Conservation (phyloP, 805 yeast species). For the Starmerella tilneyi region DNA sequence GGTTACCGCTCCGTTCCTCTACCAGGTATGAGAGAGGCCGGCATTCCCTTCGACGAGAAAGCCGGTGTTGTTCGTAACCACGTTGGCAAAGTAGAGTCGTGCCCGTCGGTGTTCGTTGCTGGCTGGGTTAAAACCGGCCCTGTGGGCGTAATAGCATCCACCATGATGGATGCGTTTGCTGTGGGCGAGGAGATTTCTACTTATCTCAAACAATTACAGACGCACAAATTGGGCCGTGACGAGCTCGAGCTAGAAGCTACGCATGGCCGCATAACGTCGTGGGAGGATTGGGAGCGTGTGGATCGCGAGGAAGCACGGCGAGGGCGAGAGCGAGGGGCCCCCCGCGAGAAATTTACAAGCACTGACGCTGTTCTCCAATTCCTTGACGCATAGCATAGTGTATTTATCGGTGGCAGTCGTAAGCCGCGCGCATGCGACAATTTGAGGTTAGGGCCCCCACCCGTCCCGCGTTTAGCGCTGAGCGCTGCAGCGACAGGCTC, state of each 20-base stretch:
- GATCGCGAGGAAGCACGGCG: conserved; percentile 42
- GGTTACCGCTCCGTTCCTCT: conserved; percentile 71
- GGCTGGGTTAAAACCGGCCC: conserved; percentile 92
- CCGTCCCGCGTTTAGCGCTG: too few relatives aligned
- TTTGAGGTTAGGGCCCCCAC: too few relatives aligned
- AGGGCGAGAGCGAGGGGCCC: conserved; percentile 44
- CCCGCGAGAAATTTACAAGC: conserved; percentile 47
- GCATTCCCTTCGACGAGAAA: conserved; percentile 39
- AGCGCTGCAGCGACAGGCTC: too few relatives aligned
- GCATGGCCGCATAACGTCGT: conserved; percentile 34
- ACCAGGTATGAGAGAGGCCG: conserved; percentile 44
- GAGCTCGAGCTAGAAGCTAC: background rate
- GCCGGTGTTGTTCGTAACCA: conserved; percentile 30
- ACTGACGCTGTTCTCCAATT: conserved; percentile 40
- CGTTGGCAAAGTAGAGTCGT: conserved; percentile 17
- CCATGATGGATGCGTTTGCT: conserved; percentile 73
- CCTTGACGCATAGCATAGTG: background rate
- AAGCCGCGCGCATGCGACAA: too few relatives aligned
- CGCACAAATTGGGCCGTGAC: conserved; percentile 22
- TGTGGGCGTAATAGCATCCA: conserved; percentile 79
- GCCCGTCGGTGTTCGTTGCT: conserved; percentile 46
- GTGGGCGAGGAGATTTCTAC: conserved; percentile 56
- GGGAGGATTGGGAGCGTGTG: conserved; percentile 60
- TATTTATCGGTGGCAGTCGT: background rate
- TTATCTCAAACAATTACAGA: conserved; percentile 27